Base-by-base conservation (phyloP, 495 filamentous ascomycete genomes). In the Letharia columbiana region DNA sequence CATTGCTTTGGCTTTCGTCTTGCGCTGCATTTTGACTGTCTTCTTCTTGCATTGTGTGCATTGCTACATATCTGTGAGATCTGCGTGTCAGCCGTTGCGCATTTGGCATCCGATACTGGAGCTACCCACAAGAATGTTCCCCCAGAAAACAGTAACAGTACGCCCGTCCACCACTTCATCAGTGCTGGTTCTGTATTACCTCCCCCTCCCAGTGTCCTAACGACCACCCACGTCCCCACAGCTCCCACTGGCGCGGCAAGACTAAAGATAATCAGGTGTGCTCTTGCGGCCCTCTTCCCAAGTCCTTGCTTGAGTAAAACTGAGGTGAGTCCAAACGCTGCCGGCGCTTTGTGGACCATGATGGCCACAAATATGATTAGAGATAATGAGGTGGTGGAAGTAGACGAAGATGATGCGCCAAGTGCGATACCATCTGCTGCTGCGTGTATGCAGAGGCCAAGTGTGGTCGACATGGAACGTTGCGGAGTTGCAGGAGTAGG, bases 31-130 rank as follows among this genome's bases (percentile, higher is more conserved):
- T 79, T 68, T 61, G 77, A 65, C 68, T 76, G 65, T 85, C 84
- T 56, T 88, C 86, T 71, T 96, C 91, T 73, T 93, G 91, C 91
- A 98, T 96, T 4, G 92, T 91, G 73, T 98, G 94, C 93, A 97
- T 96, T 3, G 94, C 95, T 39, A 98, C 94, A 72, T 98, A 98
- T 73, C 92, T 96, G 63, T 15, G 31, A 18, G 3, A 9, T 13
- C 0, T 7, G 3, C 8, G 23, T 8, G 20, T 67, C 39, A 67
- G 65, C 31, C 4, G 18, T 40, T 23, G 33, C 35, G 20, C n/a
- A 44, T 47, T 3, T 10, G 42, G 12, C 35, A 47, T 18, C 23
- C 45, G 15, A 15, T 37, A 12, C 0, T 7, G 63, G 56, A 40
- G 50, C 64, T 13, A 82, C 90, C 83, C 77, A 96, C 91, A 98